Evolutionary conservation across 371 early-diverging fungal species (phyloP).

Genomic region (Apophysomyces variabilis): DNA sequence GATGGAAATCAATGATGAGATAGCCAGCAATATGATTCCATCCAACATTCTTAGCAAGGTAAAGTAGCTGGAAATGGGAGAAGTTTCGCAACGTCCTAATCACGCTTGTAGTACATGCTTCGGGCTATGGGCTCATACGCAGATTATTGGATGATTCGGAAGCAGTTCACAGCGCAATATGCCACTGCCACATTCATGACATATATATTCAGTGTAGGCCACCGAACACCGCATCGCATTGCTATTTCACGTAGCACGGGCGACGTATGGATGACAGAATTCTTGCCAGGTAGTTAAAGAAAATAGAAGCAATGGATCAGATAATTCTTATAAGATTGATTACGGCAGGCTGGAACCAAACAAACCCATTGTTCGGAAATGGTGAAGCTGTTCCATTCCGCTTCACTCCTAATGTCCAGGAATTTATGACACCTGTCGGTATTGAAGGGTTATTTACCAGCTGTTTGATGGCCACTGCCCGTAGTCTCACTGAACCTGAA

Average conservation of each 20-base stretch:
- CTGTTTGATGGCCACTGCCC: constrained; percentile 80
- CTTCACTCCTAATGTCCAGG: constrained; percentile 95
- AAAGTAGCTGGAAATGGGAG: background rate
- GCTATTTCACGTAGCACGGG: constrained; percentile 84
- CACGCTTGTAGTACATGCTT: constrained; percentile 59
- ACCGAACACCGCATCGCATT: constrained; percentile 87
- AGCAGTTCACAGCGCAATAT: constrained; percentile 90
- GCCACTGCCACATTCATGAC: constrained; percentile 90
- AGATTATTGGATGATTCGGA: constrained; percentile 92
- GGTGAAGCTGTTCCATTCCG: constrained; percentile 95
- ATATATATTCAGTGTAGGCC: constrained; percentile 85
- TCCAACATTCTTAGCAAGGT: constrained; percentile 78
- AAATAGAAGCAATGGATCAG: constrained; percentile 12
- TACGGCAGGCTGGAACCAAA: constrained; percentile 34
- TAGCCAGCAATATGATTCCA: constrained; percentile 79
- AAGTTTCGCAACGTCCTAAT: background rate
- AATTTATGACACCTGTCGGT: constrained; percentile 90
- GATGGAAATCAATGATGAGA: constrained; percentile 83
- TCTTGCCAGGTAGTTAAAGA: constrained; percentile 65
- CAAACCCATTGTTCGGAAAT: constrained; percentile 43
- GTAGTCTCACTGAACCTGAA: constrained; percentile 79
- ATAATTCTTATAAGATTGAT: background rate
- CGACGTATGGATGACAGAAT: constrained; percentile 80
- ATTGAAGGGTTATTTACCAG: constrained; percentile 91
- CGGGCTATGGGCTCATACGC: constrained; percentile 74